phyloP scores from a whole-genome alignment of 1,139 yeast genomes.

The Magnusiomyces paraingens region DNA sequence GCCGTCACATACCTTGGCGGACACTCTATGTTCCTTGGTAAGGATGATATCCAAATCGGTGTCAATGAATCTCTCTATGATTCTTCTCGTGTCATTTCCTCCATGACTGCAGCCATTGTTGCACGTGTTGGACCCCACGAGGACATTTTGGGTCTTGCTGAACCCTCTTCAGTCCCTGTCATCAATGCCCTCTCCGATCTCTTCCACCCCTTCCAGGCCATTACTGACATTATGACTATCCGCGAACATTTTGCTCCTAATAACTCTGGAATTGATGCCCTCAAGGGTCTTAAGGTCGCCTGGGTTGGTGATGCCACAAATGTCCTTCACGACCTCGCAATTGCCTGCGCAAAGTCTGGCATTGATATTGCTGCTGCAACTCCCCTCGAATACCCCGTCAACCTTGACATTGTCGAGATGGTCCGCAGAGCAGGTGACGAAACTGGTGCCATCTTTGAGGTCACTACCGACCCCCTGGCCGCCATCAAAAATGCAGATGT shows the following conservation, averaged over 20 bases:
- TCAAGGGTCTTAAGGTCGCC: constrained; percentile 66
- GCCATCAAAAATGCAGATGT: constrained; percentile 74
- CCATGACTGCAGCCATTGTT: constrained; percentile 91
- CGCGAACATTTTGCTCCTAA: constrained; percentile 58
- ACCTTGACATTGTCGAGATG: constrained; percentile 46
- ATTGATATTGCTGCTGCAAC: constrained; percentile 79
- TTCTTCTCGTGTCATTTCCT: constrained; percentile 79
- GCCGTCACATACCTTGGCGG: constrained; percentile 93
- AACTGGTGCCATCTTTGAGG: constrained; percentile 48
- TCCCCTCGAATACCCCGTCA: constrained; percentile 66
- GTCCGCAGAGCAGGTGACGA: constrained; percentile 53
- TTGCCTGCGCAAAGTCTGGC: constrained; percentile 82
- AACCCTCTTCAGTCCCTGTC: constrained; percentile 71
- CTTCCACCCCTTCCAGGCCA: constrained; percentile 93
- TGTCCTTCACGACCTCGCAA: constrained; percentile 88
- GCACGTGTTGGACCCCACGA: constrained; percentile 89
- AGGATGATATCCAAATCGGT: constrained; percentile 95
- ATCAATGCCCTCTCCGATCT: constrained; percentile 89
- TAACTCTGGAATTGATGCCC: constrained; percentile 23
- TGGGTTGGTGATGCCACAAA: constrained; percentile 98
- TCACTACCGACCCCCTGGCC: constrained; percentile 63
- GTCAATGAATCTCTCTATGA: constrained; percentile 83
- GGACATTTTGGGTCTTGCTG: constrained; percentile 70
- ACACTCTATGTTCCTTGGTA: constrained; percentile 92
- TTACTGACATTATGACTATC: constrained; percentile 82